Percentiles rank a stretch among this genome's conserved stretches.
These are phyloP conservation scores for Pythium monospermum DNA, from an alignment of 352 stramenopile species.

Conservation along the genomic window DNA sequence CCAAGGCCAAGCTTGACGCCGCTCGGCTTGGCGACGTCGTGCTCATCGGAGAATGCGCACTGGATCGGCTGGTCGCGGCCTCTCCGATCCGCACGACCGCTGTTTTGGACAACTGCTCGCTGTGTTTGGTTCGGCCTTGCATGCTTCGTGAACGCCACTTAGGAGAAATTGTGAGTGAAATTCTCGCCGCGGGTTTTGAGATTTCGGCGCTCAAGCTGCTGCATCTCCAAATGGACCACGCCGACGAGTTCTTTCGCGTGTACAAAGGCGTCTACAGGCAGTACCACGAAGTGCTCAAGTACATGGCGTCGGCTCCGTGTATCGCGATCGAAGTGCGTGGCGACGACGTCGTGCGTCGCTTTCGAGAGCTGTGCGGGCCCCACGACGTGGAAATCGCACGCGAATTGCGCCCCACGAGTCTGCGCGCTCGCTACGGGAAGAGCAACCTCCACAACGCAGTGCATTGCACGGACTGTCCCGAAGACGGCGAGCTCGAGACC, in stretches of 20 bases:
- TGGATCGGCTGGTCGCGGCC: conserved; percentile 13
- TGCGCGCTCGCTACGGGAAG: conserved; percentile 87
- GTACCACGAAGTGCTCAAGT: conserved; percentile 86
- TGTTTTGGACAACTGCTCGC: conserved; percentile 57
- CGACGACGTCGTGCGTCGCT: conserved; percentile 69
- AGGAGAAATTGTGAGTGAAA: conserved; percentile 76
- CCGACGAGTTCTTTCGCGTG: conserved; percentile 90
- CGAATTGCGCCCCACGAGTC: conserved; percentile 69
- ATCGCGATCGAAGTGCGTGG: conserved; percentile 88
- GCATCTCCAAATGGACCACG: conserved; percentile 67
- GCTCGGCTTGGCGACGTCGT: conserved; percentile 14
- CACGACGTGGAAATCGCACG: conserved; percentile 90
- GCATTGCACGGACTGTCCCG: conserved; percentile 90
- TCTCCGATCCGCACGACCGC: conserved; percentile 36
- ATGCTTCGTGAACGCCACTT: conserved; percentile 54
- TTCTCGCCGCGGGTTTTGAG: conserved; percentile 81
- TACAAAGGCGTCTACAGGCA: conserved; percentile 71
- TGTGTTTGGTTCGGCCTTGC: conserved; percentile 55
- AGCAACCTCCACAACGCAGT: conserved; percentile 86
- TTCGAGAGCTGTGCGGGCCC: conserved; percentile 83
- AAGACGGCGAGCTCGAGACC: conserved; percentile 88
- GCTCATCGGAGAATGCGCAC: conserved; percentile 18
- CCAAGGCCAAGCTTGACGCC: conserved; percentile 19
- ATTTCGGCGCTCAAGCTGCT: conserved; percentile 87
- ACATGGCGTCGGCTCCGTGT: conserved; percentile 85